Conservation (phyloP, 129 eudicot genomes). For the Artemisia tridentata region DNA sequence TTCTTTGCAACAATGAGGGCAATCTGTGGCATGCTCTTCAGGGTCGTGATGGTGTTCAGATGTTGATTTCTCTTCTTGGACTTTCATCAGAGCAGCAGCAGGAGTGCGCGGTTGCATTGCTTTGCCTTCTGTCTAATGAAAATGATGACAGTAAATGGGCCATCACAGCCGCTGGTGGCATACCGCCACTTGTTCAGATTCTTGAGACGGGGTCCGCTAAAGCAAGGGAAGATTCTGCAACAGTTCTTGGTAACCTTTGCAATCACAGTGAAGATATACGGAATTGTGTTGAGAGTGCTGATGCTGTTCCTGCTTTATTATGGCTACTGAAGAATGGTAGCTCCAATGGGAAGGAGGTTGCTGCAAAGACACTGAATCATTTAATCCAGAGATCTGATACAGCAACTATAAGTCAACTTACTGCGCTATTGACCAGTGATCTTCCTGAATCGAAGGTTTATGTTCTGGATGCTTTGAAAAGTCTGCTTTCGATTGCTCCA, state of each 20-base stretch:
- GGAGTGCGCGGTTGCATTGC: conserved; percentile 98
- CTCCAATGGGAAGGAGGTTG: conserved; percentile 89
- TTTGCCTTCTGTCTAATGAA: conserved; percentile 83
- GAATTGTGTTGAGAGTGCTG: conserved; percentile 99
- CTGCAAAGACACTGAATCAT: conserved; percentile 92
- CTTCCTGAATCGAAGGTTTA: conserved; percentile 94
- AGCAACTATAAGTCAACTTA: conserved; percentile 93
- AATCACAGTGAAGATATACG: conserved; percentile 99
- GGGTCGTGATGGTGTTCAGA: conserved; percentile 98
- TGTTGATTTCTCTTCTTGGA: conserved; percentile 93
- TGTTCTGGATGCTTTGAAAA: conserved; percentile 92
- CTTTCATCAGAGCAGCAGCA: conserved; percentile 99
- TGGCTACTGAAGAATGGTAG: conserved; percentile 98
- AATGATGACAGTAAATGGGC: conserved; percentile 99
- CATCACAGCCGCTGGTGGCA: conserved; percentile 99
- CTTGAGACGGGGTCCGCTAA: conserved; percentile 94
- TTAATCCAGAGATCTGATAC: conserved; percentile 97
- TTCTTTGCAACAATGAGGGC: conserved; percentile 73
- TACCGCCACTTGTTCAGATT: conserved; percentile 98
- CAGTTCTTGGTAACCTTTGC: conserved; percentile 92
- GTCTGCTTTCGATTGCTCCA: conserved; percentile 88
- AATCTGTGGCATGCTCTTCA: conserved; percentile 95
- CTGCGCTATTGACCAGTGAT: conserved; percentile 90
- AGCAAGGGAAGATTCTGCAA: conserved; percentile 98
- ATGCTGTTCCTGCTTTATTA: conserved; percentile 96